These are phyloP conservation scores for Megacollybia marginata DNA, from an alignment of 768 basidiomycete genomes.

Conservation along the genomic window DNA sequence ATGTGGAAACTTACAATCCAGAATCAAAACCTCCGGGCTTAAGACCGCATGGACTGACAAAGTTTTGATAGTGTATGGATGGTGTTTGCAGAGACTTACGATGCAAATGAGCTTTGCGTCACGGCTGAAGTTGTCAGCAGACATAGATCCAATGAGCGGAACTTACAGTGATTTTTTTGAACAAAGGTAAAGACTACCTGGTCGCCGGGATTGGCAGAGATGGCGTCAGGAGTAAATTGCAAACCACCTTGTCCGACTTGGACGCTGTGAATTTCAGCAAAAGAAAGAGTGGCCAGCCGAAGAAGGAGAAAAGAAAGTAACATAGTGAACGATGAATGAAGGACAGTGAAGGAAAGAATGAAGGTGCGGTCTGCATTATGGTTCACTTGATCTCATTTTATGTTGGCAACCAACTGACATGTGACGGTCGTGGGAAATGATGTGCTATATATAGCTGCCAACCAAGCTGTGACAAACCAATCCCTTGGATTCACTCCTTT, in stretches of 20 bases:
- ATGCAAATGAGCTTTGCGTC: constrained; percentile 41
- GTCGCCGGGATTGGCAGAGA: constrained; percentile 49
- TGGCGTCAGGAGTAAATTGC: constrained; percentile 42
- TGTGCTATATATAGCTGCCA: no score
- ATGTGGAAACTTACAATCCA: constrained; percentile 39
- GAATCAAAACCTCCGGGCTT: constrained; percentile 48
- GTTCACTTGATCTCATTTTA: no score
- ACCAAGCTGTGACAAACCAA: constrained; percentile 6
- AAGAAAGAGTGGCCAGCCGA: constrained; percentile 42
- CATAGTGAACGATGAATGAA: constrained; percentile 24
- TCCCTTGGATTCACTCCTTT: constrained; percentile 1
- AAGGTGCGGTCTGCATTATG: no score
- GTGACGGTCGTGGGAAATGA: no score
- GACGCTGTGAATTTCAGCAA: constrained; percentile 44
- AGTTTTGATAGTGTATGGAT: no score
- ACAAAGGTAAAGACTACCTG: constrained; percentile 57
- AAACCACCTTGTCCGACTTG: constrained; percentile 44
- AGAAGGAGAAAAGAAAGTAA: constrained; percentile 34
- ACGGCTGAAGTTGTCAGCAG: constrained; percentile 20
- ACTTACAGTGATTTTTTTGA: constrained; percentile 21
- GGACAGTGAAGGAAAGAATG: no score
- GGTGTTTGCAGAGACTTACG: no score
- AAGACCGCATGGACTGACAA: constrained; percentile 37
- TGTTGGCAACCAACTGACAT: no score
- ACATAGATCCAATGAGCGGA: neutral